A percentile compares a stretch with the other conserved stretches of the same genome.
Conservation (phyloP, 148 eudicot genomes). For the Bassia scoparia region DNA sequence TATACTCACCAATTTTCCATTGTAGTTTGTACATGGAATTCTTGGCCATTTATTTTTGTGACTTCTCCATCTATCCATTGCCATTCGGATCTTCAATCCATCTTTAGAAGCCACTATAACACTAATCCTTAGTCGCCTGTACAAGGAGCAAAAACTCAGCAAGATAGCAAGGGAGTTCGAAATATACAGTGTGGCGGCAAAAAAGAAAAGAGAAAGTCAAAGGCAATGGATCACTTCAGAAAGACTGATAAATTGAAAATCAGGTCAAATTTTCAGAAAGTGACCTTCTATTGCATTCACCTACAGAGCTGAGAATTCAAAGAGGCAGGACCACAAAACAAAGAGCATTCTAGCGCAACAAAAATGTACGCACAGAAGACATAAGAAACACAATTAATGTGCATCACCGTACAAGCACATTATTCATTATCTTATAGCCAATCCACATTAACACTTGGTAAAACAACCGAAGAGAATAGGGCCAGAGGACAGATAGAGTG, state of each 20-base stretch:
- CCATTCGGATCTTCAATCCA: conserved; percentile 88
- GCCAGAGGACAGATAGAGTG: not conserved
- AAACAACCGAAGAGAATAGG: too few relatives aligned
- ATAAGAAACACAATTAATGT: not conserved
- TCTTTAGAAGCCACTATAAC: conserved; percentile 88
- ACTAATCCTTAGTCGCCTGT: conserved; percentile 73
- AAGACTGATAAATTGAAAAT: conserved; percentile 8
- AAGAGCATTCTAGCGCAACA: not conserved
- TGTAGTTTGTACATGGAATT: conserved; percentile 64
- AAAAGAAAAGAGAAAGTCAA: not conserved
- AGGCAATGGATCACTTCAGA: not conserved
- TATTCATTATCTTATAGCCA: not conserved
- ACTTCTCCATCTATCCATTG: conserved; percentile 98
- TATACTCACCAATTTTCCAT: conserved; percentile 70
- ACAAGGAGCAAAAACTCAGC: conserved; percentile 24
- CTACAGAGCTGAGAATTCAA: not conserved
- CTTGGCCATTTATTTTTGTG: conserved; percentile 57
- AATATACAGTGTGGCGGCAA: not conserved
- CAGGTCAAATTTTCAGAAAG: not conserved
- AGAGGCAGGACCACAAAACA: not conserved
- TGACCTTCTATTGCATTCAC: not conserved
- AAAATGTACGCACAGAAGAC: not conserved
- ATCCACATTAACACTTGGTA: not conserved
- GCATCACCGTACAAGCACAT: not conserved
- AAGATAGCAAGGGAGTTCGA: conserved; percentile 11